Base-by-base conservation (phyloP, 345 rosid genomes). In the Eutrema heterophyllum region DNA sequence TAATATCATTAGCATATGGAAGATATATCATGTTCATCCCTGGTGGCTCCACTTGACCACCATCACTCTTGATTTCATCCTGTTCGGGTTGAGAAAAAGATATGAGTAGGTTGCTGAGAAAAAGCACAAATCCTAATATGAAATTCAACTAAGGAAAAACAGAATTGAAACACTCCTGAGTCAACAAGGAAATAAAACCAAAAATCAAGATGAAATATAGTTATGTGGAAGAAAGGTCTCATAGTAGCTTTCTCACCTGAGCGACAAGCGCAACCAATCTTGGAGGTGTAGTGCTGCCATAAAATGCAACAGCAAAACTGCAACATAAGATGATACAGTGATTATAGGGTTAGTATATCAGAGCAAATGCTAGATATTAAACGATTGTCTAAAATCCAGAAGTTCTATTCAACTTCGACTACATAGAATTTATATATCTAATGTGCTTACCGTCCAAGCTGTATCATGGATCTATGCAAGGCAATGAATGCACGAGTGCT, bases 1-100 rank as follows among this genome's bases (percentile, higher is more conserved):
- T 87, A 74, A 95, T 77, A 80, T 95, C 99, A 65, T 92, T 90
- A 69, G 89, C 67, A 78, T 89, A 95, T 35, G 99, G 99, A 59
- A 95, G 99, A 82, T 81, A 86, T 74, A 95, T 89, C 97, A 95
- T 85, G 78, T 92, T 90, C 87, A 95, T 89, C 83, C 97, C 99
- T 3, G 97, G 96, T 62, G 93, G 96, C 86, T 95, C 99, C 64
- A 87, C 68, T 81, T 95, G 99, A 64, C 87, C 91, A 80, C 86
- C 92, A 57, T 79, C 85, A 65, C 80, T 83, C 72, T 69, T 67
- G 51, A 92, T 83, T 77, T 95, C 97, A 51, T 90, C 97, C 99
- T 95, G 89, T 55, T 69, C 48, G 57, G 65, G 56, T 78, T 71
- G 35, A 59, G 11, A 55, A 54, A 48, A 81, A 64, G 33, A 43